Percentiles rank a stretch among this genome's conserved stretches.
phyloP scores from a whole-genome alignment of 768 basidiomycete genomes.

The Asterophora parasitica region DNA sequence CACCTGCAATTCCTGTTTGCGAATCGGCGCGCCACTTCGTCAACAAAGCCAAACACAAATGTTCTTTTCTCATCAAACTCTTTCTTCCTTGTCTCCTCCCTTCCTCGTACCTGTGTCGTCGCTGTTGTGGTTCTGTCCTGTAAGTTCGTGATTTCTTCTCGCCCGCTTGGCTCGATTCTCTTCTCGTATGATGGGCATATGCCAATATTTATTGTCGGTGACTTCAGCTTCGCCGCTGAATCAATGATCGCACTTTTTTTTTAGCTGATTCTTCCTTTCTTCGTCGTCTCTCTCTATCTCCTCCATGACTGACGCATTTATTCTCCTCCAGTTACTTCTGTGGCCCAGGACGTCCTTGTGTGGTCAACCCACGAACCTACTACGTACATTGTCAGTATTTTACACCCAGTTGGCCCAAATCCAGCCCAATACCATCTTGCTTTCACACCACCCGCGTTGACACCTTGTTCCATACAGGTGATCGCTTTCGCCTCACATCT shows the following conservation, averaged over 20 bases:
- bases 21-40: conserved; percentile 23
- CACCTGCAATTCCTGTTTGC: conserved; percentile 20
- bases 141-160: conserved; percentile 19
- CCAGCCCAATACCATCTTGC: conserved; percentile 11
- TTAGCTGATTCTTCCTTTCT: conserved; percentile 35
- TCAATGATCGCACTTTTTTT: conserved; percentile 45
- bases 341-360: background rate
- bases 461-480: conserved; percentile 12
- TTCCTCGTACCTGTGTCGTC: conserved; percentile 11
- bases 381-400: conserved; percentile 17
- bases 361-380: conserved; percentile 4
- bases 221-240: conserved; percentile 25
- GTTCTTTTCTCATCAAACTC: background rate
- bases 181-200: conserved; percentile 43
- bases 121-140: conserved; percentile 7
- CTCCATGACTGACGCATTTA: conserved; percentile 1
- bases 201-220: conserved; percentile 74
- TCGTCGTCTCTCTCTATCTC: conserved; percentile 9
- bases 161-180: background rate
- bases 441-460: conserved; percentile 10
- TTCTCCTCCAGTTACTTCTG: background rate
- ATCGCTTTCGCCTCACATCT: background rate
- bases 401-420: conserved; percentile 4
- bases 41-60: conserved; percentile 27
- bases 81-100: conserved; percentile 1